Evolutionary conservation across 495 filamentous ascomycete genomes (phyloP).

Genomic region (Aspergillus sclerotioniger): DNA sequence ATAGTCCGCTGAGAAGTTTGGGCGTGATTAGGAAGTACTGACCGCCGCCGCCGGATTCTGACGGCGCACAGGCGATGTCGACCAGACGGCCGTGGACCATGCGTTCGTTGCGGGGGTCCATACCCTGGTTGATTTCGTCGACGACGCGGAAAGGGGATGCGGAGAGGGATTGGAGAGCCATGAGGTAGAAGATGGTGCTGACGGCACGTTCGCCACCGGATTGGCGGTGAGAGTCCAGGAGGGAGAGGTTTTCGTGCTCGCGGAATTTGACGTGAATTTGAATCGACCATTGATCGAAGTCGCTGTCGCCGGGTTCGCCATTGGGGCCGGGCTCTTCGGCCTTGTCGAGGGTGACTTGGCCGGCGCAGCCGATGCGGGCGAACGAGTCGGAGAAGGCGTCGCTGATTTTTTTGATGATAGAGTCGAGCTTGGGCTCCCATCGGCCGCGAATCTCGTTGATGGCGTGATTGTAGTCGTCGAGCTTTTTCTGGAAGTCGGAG

Average conservation of each 20-base stretch:
- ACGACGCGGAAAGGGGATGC: conserved; percentile 98
- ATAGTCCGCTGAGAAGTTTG: conserved; percentile 83
- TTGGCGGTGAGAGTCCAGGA: conserved; percentile 87
- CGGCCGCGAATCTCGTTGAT: conserved; percentile 56
- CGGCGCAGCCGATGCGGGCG: conserved; percentile 90
- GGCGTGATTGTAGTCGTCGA: conserved; percentile 50
- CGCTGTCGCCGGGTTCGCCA: conserved; percentile 59
- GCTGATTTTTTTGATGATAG: conserved; percentile 75
- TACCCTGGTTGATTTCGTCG: conserved; percentile 99
- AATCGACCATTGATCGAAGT: conserved; percentile 90
- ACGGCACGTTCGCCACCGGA: conserved; percentile 96
- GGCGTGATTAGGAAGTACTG: conserved; percentile 97
- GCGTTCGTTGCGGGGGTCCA: conserved; percentile 97
- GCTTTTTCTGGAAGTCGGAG: conserved; percentile 37
- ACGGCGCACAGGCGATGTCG: conserved; percentile 72
- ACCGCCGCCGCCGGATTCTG: conserved; percentile 34
- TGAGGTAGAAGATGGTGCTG: conserved; percentile 98
- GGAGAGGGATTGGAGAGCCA: conserved; percentile 93
- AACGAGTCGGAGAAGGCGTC: conserved; percentile 89
- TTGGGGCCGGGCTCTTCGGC: conserved; percentile 38
- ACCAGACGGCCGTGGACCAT: conserved; percentile 98
- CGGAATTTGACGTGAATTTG: conserved; percentile 94
- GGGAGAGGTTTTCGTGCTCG: conserved; percentile 77
- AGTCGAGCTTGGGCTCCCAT: conserved; percentile 87
- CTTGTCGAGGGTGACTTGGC: conserved; percentile 71